A percentile compares a stretch with the other conserved stretches of the same genome.
Evolutionary conservation across 73 alveolate genomes (phyloP).

Genomic region (Uronychia setigera): DNA sequence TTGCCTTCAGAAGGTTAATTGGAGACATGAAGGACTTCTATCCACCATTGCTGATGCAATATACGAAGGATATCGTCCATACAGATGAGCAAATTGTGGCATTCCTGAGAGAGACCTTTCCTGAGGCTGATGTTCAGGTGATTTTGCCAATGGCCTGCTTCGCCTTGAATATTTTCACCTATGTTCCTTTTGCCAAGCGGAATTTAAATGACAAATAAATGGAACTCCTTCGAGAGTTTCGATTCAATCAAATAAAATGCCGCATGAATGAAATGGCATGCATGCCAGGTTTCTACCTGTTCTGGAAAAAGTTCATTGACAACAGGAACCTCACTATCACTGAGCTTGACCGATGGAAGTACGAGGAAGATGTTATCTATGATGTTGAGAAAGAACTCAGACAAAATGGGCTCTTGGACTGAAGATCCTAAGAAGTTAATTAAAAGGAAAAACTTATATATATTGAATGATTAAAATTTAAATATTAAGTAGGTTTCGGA

Average conservation of each 20-base stretch:
- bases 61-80: not conserved
- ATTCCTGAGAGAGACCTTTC: not conserved
- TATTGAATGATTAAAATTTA: too few species aligned
- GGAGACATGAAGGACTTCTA: not conserved
- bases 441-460: too few species aligned
- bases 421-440: too few species aligned
- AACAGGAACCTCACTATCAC: too few species aligned
- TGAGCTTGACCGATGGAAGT: too few species aligned
- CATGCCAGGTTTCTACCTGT: too few species aligned
- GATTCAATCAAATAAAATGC: not conserved
- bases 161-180: not conserved
- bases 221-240: not conserved
- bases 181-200: not conserved
- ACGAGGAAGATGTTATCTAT: too few species aligned
- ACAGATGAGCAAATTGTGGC: not conserved
- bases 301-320: too few species aligned
- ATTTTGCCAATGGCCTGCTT: not conserved
- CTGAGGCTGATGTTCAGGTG: slow-evolving; percentile 1
- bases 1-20: not conserved
- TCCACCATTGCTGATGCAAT: not conserved
- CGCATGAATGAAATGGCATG: not conserved
- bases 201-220: not conserved
- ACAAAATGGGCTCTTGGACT: too few species aligned
- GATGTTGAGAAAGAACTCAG: too few species aligned
- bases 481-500: not conserved